These are phyloP conservation scores for Trametes elegans DNA, from an alignment of 768 basidiomycete genomes.

Conservation along the genomic window DNA sequence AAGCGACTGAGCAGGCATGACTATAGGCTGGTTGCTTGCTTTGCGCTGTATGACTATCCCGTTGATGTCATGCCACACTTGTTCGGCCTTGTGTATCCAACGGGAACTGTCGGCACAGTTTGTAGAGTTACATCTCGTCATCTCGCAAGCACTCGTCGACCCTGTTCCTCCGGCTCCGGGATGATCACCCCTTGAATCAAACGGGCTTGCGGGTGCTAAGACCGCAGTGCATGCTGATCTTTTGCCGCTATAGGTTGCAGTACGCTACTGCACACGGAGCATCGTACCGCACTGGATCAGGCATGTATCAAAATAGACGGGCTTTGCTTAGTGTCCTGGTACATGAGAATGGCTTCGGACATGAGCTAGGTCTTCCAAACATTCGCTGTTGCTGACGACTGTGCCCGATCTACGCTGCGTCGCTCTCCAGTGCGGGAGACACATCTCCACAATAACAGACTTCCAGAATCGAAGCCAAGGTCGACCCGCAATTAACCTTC, in stretches of 20 bases:
- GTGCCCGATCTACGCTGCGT: background rate
- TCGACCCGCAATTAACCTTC: conserved; percentile 3
- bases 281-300: too few relatives aligned
- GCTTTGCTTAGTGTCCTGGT: too few relatives aligned
- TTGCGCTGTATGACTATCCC: too few relatives aligned
- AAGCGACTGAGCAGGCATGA: conserved; percentile 4
- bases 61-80: too few relatives aligned
- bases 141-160: background rate
- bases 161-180: background rate
- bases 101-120: background rate
- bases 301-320: too few relatives aligned
- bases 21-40: too few relatives aligned
- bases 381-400: background rate
- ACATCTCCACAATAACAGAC: conserved; percentile 3
- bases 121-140: background rate
- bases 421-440: background rate
- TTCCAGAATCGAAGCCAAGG: background rate
- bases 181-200: background rate
- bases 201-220: background rate
- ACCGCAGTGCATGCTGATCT: background rate
- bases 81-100: background rate
- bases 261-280: too few relatives aligned
- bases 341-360: too few relatives aligned
- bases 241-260: background rate
- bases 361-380: too few relatives aligned